Conservation (phyloP, 257 asterid genomes). For the Avicennia marina region DNA sequence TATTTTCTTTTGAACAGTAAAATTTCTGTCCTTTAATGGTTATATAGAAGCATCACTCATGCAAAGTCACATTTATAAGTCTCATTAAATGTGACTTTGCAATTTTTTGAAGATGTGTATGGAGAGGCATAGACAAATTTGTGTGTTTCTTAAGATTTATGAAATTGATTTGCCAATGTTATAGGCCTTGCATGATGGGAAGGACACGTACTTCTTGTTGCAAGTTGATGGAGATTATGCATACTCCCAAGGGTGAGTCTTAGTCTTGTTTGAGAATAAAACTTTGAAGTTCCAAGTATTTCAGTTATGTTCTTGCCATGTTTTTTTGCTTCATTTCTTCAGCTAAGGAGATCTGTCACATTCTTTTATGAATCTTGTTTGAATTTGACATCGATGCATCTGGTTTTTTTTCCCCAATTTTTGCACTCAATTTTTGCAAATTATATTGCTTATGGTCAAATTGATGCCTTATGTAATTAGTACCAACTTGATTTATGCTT, state of each 20-base stretch:
- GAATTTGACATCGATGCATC: background rate
- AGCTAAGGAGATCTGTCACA: constrained; percentile 1
- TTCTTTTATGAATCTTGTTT: too few species aligned
- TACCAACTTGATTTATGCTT: background rate
- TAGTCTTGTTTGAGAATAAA: constrained; percentile 19
- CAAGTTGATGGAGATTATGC: constrained; percentile 72
- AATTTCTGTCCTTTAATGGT: too few species aligned
- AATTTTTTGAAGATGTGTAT: too few species aligned
- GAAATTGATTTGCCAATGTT: constrained; percentile 15
- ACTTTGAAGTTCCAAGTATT: background rate
- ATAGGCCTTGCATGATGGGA: constrained; percentile 86
- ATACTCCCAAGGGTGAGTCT: constrained; percentile 58
- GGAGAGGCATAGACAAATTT: background rate
- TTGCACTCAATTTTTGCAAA: background rate
- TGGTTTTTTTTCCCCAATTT: background rate
- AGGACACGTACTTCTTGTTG: constrained; percentile 65
- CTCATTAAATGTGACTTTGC: too few species aligned
- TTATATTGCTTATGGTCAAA: background rate
- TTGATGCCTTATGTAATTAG: background rate
- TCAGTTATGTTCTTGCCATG: background rate
- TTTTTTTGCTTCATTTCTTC: background rate
- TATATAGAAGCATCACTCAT: too few species aligned
- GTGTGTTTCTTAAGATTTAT: constrained; percentile 11
- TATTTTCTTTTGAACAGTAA: too few species aligned
- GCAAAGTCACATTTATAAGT: too few species aligned